These are phyloP conservation scores for Sextonia rubra DNA, from an alignment of 164 flowering plant species.

Conservation along the genomic window DNA sequence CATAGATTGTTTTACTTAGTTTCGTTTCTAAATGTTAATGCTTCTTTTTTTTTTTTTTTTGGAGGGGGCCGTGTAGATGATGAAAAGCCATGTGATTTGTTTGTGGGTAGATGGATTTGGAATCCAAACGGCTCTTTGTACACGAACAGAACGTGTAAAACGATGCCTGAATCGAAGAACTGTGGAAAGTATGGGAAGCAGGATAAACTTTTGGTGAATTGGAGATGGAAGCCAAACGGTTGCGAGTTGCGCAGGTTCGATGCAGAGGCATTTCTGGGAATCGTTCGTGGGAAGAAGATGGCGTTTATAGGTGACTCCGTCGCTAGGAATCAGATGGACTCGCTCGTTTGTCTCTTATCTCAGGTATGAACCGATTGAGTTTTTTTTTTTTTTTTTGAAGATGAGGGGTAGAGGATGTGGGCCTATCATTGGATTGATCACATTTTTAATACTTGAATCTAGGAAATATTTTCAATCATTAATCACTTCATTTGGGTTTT, in stretches of 20 bases:
- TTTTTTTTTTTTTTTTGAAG: no score
- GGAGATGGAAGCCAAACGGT: constrained; percentile 48
- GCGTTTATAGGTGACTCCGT: constrained; percentile 45
- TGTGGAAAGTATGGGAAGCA: constrained; percentile 36
- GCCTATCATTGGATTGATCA: no score
- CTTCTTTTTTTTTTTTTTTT: no score
- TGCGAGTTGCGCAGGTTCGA: constrained; percentile 37
- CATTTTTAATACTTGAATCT: no score
- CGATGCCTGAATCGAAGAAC: constrained; percentile 26
- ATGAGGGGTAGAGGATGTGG: no score
- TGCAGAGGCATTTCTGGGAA: constrained; percentile 17
- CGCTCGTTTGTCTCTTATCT: constrained; percentile 42
- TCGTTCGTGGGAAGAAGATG: constrained; percentile 28
- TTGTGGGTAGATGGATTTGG: constrained; percentile 33
- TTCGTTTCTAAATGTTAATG: neutral
- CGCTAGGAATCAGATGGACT: constrained; percentile 45
- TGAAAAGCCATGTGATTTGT: constrained; percentile 32
- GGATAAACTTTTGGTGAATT: constrained; percentile 27
- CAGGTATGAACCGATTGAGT: constrained; percentile 13
- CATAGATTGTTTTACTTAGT: neutral
- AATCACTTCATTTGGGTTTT: no score
- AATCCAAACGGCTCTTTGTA: constrained; percentile 23
- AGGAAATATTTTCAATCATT: no score
- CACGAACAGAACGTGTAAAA: constrained; percentile 31
- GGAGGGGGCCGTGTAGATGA: neutral